phyloP scores from a whole-genome alignment of 805 yeast species.

The Ogataea thermomethanolica region DNA sequence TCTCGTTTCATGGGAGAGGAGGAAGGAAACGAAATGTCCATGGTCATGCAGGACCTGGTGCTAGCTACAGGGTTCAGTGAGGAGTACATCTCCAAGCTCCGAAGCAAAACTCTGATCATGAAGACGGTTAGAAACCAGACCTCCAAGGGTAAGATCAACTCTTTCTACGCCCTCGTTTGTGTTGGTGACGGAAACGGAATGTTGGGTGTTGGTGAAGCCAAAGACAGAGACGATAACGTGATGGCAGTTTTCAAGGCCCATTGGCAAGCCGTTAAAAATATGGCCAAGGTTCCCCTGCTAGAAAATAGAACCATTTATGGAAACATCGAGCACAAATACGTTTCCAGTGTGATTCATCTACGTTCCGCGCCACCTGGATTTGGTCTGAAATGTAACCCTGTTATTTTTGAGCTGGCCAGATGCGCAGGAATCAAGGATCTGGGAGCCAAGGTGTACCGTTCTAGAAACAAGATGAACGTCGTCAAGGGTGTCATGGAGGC shows the following conservation, averaged over 20 bases:
- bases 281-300: conserved; percentile 76
- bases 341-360: conserved; percentile 78
- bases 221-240: conserved; percentile 71
- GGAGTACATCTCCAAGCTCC: conserved; percentile 55
- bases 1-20: conserved; percentile 22
- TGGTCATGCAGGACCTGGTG: conserved; percentile 37
- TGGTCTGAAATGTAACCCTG: conserved; percentile 88
- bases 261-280: conserved; percentile 89
- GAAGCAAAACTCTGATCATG: conserved; percentile 63
- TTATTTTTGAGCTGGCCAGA: conserved; percentile 85
- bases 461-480: conserved; percentile 93
- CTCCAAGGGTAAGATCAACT: conserved; percentile 82
- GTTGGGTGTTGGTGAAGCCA: conserved; percentile 94
- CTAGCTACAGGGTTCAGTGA: conserved; percentile 65
- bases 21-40: conserved; percentile 19
- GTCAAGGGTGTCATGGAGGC: conserved; percentile 89
- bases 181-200: conserved; percentile 93
- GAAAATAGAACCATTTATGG: conserved; percentile 91
- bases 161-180: conserved; percentile 78
- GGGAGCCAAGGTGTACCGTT: conserved; percentile 85
- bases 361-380: conserved; percentile 90
- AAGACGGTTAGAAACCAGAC: conserved; percentile 90
- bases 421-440: conserved; percentile 93
- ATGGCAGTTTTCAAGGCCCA: conserved; percentile 80
- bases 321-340: conserved; percentile 75